Percentiles rank a stretch among this genome's conserved stretches.
Evolutionary conservation across 176 grass and related monocot species (phyloP).

Genomic region (Oryza meyeriana): DNA sequence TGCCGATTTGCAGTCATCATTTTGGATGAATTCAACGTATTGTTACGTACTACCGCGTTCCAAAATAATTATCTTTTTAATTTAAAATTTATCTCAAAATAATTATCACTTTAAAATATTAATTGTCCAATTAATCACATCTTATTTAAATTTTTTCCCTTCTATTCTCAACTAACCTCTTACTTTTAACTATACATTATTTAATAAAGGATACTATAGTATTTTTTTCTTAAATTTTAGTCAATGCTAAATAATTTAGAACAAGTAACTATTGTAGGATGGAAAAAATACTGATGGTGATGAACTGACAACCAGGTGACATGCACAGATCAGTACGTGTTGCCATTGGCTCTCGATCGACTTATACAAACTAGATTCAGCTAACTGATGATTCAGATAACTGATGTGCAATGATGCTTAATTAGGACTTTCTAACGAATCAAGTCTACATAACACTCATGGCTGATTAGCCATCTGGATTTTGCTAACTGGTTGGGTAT

Average conservation of each 20-base stretch:
- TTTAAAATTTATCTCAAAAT: no score
- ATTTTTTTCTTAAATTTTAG: no score
- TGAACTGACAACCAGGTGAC: not conserved
- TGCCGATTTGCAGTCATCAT: not conserved
- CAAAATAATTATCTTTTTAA: no score
- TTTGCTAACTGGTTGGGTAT: not conserved
- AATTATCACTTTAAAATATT: no score
- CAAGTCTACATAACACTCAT: not conserved
- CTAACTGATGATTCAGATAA: not conserved
- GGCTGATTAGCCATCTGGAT: not conserved
- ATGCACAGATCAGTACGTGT: not conserved
- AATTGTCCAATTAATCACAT: no score
- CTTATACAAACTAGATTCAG: not conserved
- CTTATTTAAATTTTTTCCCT: no score
- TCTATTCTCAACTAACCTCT: no score
- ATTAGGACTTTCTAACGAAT: not conserved
- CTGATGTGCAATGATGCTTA: not conserved
- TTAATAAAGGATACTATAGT: no score
- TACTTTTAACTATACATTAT: no score
- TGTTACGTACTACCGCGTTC: not conserved
- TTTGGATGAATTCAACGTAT: not conserved
- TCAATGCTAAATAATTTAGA: no score
- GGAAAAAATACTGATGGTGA: no score
- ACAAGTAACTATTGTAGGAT: no score
- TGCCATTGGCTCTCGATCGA: conserved; percentile 14